Evolutionary conservation across 225 moss, liverwort and hornwort genomes (phyloP).

Genomic region (Lunularia cruciata): DNA sequence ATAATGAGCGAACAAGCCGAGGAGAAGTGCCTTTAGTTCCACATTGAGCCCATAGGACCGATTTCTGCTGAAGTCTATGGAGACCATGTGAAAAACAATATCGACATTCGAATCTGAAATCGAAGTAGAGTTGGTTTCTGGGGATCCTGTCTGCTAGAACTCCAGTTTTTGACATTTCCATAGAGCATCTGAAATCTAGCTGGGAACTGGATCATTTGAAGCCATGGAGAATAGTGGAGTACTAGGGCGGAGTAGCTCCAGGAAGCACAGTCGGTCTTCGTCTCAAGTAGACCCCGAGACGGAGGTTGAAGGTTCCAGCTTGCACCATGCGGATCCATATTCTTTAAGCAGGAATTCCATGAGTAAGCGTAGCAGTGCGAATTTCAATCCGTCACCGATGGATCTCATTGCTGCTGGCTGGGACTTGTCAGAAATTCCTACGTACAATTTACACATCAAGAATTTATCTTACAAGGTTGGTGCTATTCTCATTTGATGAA

Average conservation of each 20-base stretch:
- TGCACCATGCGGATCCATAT: neutral
- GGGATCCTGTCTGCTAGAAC: too few relatives aligned
- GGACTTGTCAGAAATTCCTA: constrained; percentile 32
- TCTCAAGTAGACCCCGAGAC: neutral
- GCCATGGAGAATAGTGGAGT: constrained; percentile 12
- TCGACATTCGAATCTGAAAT: too few relatives aligned
- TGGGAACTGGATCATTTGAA: too few relatives aligned
- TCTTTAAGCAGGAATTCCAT: neutral
- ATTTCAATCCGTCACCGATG: constrained; percentile 14
- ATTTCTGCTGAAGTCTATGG: too few relatives aligned
- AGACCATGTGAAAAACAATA: too few relatives aligned
- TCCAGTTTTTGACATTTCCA: too few relatives aligned
- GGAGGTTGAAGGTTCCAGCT: neutral
- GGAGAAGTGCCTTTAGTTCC: too few relatives aligned
- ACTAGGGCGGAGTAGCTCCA: neutral
- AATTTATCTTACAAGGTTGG: constrained; percentile 40
- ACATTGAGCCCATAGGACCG: too few relatives aligned
- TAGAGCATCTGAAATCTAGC: too few relatives aligned
- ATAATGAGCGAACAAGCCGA: too few relatives aligned
- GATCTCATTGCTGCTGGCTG: constrained; percentile 36
- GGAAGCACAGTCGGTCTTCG: too few relatives aligned
- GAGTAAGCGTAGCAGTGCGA: constrained; percentile 15
- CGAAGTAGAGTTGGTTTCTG: too few relatives aligned
- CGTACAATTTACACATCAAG: constrained; percentile 34
- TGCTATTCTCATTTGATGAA: neutral